Evolutionary conservation across 1,284 basidiomycete species (phyloP).

Genomic region (Rhodotorula sp.): DNA sequence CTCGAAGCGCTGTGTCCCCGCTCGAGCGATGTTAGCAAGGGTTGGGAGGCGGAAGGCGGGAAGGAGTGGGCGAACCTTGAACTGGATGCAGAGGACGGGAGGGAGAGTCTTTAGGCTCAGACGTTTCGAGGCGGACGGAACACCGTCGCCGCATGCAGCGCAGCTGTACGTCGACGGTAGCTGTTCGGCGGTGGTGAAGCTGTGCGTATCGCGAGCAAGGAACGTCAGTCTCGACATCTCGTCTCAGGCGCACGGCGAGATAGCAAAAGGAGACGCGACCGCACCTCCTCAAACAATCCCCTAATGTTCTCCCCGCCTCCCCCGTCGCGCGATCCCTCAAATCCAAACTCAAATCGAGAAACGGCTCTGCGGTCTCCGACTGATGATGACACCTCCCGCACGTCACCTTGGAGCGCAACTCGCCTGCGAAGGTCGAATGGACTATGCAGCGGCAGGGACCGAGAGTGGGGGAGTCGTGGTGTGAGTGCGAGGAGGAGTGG

Average conservation of each 20-base stretch:
- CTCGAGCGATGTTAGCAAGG: not conserved
- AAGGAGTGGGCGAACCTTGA: constrained; percentile 67
- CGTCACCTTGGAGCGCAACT: constrained; percentile 81
- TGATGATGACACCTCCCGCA: constrained; percentile 73
- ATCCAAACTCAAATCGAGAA: constrained; percentile 88
- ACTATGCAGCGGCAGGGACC: constrained; percentile 79
- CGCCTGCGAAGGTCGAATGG: constrained; percentile 85
- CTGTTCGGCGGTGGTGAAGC: constrained; percentile 74
- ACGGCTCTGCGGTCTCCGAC: constrained; percentile 79
- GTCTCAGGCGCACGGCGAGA: no score
- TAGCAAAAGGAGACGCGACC: not conserved
- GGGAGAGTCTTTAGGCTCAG: constrained; percentile 81
- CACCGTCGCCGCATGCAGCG: constrained; percentile 65
- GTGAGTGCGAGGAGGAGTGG: constrained; percentile 22
- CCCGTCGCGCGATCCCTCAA: constrained; percentile 49
- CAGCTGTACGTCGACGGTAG: constrained; percentile 70
- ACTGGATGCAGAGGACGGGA: constrained; percentile 87
- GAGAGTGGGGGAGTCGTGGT: constrained; percentile 42
- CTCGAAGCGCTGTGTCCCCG: constrained; percentile 72
- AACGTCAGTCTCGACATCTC: not conserved
- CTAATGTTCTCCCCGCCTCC: constrained; percentile 1
- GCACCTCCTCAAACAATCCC: constrained; percentile 37
- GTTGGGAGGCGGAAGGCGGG: no score
- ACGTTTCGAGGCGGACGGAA: constrained; percentile 73
- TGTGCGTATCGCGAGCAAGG: constrained; percentile 45